Conservation (phyloP, 768 basidiomycete species). For the Floccularia luteovirens region DNA sequence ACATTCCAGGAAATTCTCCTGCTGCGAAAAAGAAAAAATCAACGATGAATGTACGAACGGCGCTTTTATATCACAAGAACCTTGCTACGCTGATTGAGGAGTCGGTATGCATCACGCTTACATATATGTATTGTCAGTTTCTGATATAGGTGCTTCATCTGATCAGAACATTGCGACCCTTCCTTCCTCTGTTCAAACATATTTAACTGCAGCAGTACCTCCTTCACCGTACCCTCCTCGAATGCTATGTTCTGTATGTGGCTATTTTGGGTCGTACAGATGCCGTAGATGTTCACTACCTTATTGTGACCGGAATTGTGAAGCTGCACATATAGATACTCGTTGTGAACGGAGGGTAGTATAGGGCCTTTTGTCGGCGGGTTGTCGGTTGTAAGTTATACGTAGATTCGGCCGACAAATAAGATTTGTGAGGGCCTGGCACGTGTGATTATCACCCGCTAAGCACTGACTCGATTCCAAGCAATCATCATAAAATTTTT, state of each 20-base stretch:
- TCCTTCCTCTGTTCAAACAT: slow-evolving; percentile 50
- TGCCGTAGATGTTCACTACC: slow-evolving; percentile 73
- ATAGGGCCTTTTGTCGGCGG: background rate
- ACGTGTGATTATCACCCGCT: no score
- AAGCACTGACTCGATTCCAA: no score
- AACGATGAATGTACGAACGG: slow-evolving; percentile 72
- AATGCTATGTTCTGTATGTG: slow-evolving; percentile 78
- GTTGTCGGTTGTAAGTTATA: no score
- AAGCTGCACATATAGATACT: slow-evolving; percentile 69
- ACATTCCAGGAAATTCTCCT: slow-evolving; percentile 36
- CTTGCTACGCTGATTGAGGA: slow-evolving; percentile 69
- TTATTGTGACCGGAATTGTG: slow-evolving; percentile 71
- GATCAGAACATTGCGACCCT: slow-evolving; percentile 50
- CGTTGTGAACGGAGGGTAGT: slow-evolving; percentile 67
- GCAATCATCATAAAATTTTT: no score
- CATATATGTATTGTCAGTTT: background rate
- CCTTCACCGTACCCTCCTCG: slow-evolving; percentile 59
- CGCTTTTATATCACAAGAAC: slow-evolving; percentile 78
- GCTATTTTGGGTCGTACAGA: slow-evolving; percentile 75
- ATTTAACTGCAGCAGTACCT: slow-evolving; percentile 62
- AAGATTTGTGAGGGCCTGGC: no score
- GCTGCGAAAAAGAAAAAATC: slow-evolving; percentile 69
- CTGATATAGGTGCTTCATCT: background rate
- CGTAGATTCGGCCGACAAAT: no score
- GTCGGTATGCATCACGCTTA: slow-evolving; percentile 46